phyloP scores from a whole-genome alignment of 1,139 yeast genomes.

The Suhomyces maxii region DNA sequence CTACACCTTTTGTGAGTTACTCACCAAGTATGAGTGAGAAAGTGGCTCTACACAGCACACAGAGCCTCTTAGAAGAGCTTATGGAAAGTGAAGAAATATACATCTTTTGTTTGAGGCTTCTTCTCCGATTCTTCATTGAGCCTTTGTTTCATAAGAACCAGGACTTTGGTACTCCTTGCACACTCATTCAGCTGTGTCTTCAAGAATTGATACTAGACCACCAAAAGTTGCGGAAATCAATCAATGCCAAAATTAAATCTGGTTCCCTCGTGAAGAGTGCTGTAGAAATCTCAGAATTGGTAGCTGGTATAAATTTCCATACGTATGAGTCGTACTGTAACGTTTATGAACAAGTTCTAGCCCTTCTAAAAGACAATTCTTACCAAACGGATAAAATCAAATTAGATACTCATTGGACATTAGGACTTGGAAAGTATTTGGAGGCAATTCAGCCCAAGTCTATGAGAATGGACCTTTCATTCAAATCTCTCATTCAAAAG shows the following conservation, averaged over 20 bases:
- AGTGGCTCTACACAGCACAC: slow-evolving; percentile 12
- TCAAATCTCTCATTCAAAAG: slow-evolving; percentile 51
- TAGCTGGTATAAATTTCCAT: slow-evolving; percentile 31
- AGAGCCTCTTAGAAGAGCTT: slow-evolving; percentile 45
- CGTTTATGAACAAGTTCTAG: slow-evolving; percentile 39
- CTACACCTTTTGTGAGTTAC: slow-evolving; percentile 14
- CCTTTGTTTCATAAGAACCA: slow-evolving; percentile 25
- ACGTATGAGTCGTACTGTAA: slow-evolving; percentile 46
- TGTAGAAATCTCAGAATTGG: slow-evolving; percentile 18
- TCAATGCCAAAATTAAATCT: slow-evolving; percentile 1
- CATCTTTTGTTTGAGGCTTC: slow-evolving; percentile 40
- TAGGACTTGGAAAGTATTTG: slow-evolving; percentile 37
- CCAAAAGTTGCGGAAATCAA: not conserved
- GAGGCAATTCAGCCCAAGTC: slow-evolving; percentile 42
- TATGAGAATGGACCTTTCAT: slow-evolving; percentile 43
- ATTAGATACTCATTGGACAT: slow-evolving; percentile 6
- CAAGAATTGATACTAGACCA: slow-evolving; percentile 27
- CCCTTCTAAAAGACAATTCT: slow-evolving; percentile 27
- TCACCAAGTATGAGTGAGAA: slow-evolving; percentile 10
- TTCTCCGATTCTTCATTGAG: slow-evolving; percentile 38
- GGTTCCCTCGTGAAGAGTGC: slow-evolving; percentile 1
- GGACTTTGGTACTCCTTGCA: slow-evolving; percentile 29
- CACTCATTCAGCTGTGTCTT: slow-evolving; percentile 21
- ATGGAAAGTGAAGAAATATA: slow-evolving; percentile 48
- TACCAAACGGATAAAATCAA: slow-evolving; percentile 8